Base-by-base conservation (phyloP, 2,329 filamentous ascomycete species). In the Aciculosporium take region DNA sequence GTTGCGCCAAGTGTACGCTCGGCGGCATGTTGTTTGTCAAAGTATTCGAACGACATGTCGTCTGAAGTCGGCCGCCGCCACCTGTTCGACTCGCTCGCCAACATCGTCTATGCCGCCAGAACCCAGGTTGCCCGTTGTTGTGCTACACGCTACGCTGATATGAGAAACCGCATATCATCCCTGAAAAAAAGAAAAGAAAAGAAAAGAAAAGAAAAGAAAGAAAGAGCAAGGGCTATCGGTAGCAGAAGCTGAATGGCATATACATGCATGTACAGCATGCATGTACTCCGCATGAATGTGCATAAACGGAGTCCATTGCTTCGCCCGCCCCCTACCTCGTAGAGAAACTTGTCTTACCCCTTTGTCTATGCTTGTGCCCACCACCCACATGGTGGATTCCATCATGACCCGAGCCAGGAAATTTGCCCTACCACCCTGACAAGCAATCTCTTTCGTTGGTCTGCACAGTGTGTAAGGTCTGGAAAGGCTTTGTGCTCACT, bases 391-490 rank as follows among this genome's bases (percentile, higher is more conserved):
- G 40, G 45, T 23, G 23, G 35, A 24, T 34, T 40, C 48, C 45
- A 43, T 44, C 37, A 31, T 37, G 31, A 29, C 41, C 45, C 40
- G 44, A 41, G 44, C 41, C 39, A 46, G 49, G 49, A 51, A 51
- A 51, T 51, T 51, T 44, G 46, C 47, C 45, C 43, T 45, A 31
- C 45, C 40, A 30, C 10, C 33, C 25, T 29, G 39, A 32, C 13
- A 33, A 23, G 17, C 37, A 23, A 15, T n/a, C n/a, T n/a, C 4
- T 28, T 38, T 20, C 12, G 18, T 31, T 39, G 37, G 28, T 23
- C 27, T 21, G 28, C 28, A 39, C 27, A 39, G 27, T 18, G 27
- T 30, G 38, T 33, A n/a, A n/a, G n/a, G 30, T 40, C 23, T 28
- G 23, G 10, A 21, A 28, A 24, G 31, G 28, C 18, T 17, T 45